Evolutionary conservation across 441 rosid genomes (phyloP).

Genomic region (Breynia disticha): DNA sequence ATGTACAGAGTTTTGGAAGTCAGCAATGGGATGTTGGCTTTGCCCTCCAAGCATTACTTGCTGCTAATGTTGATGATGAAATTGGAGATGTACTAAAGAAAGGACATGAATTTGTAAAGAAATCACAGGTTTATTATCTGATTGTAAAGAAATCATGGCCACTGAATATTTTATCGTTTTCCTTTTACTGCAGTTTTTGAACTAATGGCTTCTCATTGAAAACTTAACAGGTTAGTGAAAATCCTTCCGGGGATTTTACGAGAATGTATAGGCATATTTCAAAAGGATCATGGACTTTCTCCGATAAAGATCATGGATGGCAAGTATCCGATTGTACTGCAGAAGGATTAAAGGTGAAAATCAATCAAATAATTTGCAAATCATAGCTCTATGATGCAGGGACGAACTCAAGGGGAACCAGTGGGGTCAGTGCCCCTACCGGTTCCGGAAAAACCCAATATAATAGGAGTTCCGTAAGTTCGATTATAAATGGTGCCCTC

Average conservation of each 20-base stretch:
- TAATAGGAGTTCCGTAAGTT: too few species aligned
- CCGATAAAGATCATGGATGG: conserved; percentile 19
- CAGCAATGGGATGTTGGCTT: conserved; percentile 40
- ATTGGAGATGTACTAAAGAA: conserved; percentile 25
- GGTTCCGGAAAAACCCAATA: too few species aligned
- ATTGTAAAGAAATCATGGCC: too few species aligned
- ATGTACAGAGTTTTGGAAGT: conserved; percentile 36
- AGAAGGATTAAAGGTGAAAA: conserved; percentile 21
- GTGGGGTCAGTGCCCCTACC: too few species aligned
- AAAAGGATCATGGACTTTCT: conserved; percentile 18
- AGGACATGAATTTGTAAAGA: conserved; percentile 40
- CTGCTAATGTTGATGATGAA: conserved; percentile 26
- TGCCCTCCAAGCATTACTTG: conserved; percentile 33
- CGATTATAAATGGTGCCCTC: too few species aligned
- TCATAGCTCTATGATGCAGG: background rate
- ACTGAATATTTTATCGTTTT: background rate
- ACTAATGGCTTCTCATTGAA: background rate
- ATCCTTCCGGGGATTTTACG: conserved; percentile 16
- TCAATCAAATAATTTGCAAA: background rate
- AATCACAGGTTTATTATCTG: conserved; percentile 31
- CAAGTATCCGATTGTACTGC: conserved; percentile 24
- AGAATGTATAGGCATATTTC: conserved; percentile 16
- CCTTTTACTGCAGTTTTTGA: background rate
- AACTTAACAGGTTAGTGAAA: conserved; percentile 20
- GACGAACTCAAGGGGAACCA: too few species aligned